These are phyloP conservation scores for Asclepias syriaca DNA, from an alignment of 257 asterid genomes.

Conservation along the genomic window DNA sequence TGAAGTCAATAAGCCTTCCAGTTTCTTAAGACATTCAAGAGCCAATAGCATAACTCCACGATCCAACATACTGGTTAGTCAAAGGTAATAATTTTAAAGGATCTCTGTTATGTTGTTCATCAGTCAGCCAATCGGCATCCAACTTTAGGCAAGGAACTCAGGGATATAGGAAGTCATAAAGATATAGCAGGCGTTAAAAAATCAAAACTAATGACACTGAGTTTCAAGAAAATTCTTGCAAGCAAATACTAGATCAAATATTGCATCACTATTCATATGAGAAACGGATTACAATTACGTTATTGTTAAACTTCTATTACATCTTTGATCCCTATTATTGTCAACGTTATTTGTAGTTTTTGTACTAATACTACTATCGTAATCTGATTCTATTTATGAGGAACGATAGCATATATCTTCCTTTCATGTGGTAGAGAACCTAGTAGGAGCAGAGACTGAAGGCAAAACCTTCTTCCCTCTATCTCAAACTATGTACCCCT, in stretches of 20 bases:
- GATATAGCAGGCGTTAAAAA: not conserved
- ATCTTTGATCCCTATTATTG: slow-evolving; percentile 15
- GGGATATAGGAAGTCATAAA: not conserved
- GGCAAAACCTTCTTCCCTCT: slow-evolving; percentile 91
- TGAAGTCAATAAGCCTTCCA: too few relatives aligned
- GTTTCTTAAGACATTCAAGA: too few relatives aligned
- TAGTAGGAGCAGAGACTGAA: slow-evolving; percentile 65
- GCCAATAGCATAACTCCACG: too few relatives aligned
- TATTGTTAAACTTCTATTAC: not conserved
- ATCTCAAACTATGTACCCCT: slow-evolving; percentile 36
- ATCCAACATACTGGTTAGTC: too few relatives aligned
- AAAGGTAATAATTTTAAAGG: too few relatives aligned
- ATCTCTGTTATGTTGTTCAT: too few relatives aligned
- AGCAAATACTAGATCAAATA: not conserved
- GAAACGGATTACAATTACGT: slow-evolving; percentile 11
- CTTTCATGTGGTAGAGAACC: slow-evolving; percentile 17
- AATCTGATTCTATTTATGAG: slow-evolving; percentile 21
- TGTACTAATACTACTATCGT: slow-evolving; percentile 28
- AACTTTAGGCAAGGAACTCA: too few relatives aligned
- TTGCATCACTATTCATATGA: not conserved
- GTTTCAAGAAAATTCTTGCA: not conserved
- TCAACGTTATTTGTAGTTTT: slow-evolving; percentile 22
- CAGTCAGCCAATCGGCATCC: too few relatives aligned
- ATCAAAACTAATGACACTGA: not conserved
- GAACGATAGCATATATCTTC: slow-evolving; percentile 16